phyloP scores from a whole-genome alignment of 352 stramenopile genomes.

The Pythium phragmiticola region DNA sequence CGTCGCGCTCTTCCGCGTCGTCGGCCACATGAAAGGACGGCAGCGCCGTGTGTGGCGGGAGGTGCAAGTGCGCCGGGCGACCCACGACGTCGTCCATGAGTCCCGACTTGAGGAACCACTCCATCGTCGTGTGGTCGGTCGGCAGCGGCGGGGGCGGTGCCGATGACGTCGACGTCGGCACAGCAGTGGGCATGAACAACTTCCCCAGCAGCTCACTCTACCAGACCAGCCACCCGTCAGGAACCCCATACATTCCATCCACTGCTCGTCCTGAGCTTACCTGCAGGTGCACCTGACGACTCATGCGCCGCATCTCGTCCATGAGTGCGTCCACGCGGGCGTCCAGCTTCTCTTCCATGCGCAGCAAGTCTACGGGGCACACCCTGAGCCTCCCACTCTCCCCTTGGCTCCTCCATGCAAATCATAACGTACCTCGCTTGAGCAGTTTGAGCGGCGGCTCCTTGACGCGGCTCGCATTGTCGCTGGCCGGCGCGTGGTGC shows the following conservation, averaged over 20 bases:
- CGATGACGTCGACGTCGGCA: conserved; percentile 25
- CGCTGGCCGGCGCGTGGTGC: conserved; percentile 37
- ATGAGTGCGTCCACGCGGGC: conserved; percentile 54
- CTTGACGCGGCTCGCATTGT: conserved; percentile 42
- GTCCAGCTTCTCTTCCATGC: conserved; percentile 59
- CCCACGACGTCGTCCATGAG: conserved; percentile 38
- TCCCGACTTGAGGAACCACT: conserved; percentile 65
- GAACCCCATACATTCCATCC: background rate
- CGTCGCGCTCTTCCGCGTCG: conserved; percentile 36
- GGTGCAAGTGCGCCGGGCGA: conserved; percentile 4
- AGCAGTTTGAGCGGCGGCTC: conserved; percentile 59
- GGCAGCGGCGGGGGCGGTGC: conserved; percentile 11
- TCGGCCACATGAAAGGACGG: conserved; percentile 56
- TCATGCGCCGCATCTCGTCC: conserved; percentile 52
- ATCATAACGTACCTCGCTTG: conserved; percentile 45
- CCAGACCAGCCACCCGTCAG: background rate
- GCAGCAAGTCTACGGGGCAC: conserved; percentile 41
- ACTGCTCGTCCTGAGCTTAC: conserved; percentile 10
- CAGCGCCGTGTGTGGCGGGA: conserved; percentile 24
- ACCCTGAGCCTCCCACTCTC: background rate
- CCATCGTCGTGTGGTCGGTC: conserved; percentile 42
- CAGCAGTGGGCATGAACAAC: conserved; percentile 32
- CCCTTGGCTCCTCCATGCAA: background rate
- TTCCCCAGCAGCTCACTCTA: conserved; percentile 55
- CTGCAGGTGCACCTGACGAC: conserved; percentile 66